Base-by-base conservation (phyloP, 768 basidiomycete genomes). In the Lepiota brunneoincarnata region DNA sequence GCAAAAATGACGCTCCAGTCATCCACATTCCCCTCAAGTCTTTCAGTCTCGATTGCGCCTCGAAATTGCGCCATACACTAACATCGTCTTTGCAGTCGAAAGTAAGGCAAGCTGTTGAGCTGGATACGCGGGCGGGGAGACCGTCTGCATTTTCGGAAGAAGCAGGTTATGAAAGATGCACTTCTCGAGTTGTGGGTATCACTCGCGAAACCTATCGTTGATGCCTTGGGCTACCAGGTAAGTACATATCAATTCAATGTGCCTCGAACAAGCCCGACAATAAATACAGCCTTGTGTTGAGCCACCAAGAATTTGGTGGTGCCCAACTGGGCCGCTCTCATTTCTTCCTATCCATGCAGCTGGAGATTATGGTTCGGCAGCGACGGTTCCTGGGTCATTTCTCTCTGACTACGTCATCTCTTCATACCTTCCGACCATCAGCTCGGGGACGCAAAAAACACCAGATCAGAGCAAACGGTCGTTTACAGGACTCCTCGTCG, bases 311-410 rank as follows among this genome's bases (percentile, higher is more conserved):
- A 49, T 55, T 6, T 55, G 54, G 54, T 55, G 54, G 49, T 58
- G 51, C 28, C 37, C 52, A 9, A 54, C 57, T 1, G 52, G 52
- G 9, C 49, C 57, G 12, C 38, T 58, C 34, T 36, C 44, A 20
- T 54, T 48, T 15, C 51, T 53, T 17, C 51, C 51, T 9, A 21
- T 54, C 21, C 51, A 55, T 21, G 54, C 52, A 18, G 51, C 57
- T 9, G 57, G 51, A 1, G 11, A 44, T 11, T 58, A 54, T 24
- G 35, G 14, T 15, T 18, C 31, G 7, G 14, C 5, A 17, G n/a
- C 37, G 12, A 20, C 37, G 20, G 35, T 18, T 6, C 14, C 36
- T 9, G 31, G 31, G 31, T 31, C 31, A 10, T 6, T 31, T 6
- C 12, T 50, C 1, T 39, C 21, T 2, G 49, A 50, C 18, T 50